Evolutionary conservation across 768 basidiomycete species (phyloP), one percentile per base, ranked within the genome.

Genomic region (Suillus clintonianus): DNA sequence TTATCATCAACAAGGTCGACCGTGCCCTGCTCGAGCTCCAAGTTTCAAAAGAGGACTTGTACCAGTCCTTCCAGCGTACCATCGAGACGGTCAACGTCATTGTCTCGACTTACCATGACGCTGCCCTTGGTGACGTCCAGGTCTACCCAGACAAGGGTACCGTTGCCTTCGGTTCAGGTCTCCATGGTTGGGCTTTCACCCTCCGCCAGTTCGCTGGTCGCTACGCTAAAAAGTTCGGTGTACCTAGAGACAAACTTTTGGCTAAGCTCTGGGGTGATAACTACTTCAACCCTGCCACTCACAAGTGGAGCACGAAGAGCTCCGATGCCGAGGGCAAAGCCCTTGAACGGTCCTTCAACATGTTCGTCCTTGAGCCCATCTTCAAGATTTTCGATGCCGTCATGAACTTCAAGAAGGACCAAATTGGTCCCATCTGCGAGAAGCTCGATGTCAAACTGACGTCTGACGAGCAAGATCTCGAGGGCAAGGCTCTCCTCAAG

Each of bases 1-100:
- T 98, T 72, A 89, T 98, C 82, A 97, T 99, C 83, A 99, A 99
- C 89, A 99, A 99, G 85, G 95, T 99, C 73, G 97, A 99, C 81
- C 97, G 97, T 74, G 97, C 97, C 64, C 88, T 99, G 59, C 93
- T 99, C 72, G 97, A 99, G 81, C 89, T 99, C 54, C 97, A 99
- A 79, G 93, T 98, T 69, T 82, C 87, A 78, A 99, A 99, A 83
- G 97, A 99, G 78, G 89, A 91, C 67, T 90, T 99, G 63, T 99
- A 89, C 85, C 97, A 99, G 80, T 93, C 94, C 54, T 99, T 99
- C 91, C 87, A 85, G 70, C 94, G 97, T 77, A 99, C 97, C 62
- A 90, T 99, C 75, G 97, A 99, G 81, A 92, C 85, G 61, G 96
- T 98, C 62, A 99, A 99, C 82, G 97, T 99, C 80, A 95, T 98